Evolutionary conservation across 345 rosid species (phyloP), one percentile per base, ranked within the genome.

Genomic region (Capsella bursapastoris): DNA sequence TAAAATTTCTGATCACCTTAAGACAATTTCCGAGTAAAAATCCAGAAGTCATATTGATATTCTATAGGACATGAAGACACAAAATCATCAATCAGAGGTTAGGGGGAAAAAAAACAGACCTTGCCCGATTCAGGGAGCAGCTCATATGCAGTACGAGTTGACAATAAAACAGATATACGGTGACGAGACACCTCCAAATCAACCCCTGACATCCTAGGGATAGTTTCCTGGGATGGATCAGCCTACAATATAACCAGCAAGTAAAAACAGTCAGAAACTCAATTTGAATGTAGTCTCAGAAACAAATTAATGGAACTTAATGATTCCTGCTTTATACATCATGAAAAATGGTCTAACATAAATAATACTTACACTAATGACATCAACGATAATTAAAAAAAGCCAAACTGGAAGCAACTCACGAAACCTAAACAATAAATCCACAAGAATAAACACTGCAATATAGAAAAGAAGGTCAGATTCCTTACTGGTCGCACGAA

Each of bases 111-210:
- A 63, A 72, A 50, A 80, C 97, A 84, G 76, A 95, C 99, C 99
- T 95, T 95, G 87, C 97, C 93, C 27, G 97, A 95, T 84, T 89
- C 92, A 8, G 99, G 99, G 80, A 95, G 92, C 73, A 95, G 86
- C 84, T 95, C 99, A 41, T 92, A 92, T 56, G 93, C 95, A 57
- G 90, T 92, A 56, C 90, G 93, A 10, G 84, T 68, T 52, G 90
- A 87, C 82, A 95, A 80, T 82, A 89, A 92, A 48, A 80, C 79
- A 66, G 94, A 84, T 55, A 92, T 79, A 53, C 83, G 85, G 7
- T 85, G 84, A 71, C 89, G 95, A 73, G 96, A 96, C 43, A 88
- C 79, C 78, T 83, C 84, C 80, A 96, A 76, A 76, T 90, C 97
- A 56, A 85, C 70, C 53, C 84, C 88, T 34, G 98, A 81, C 66